Evolutionary conservation across 2,329 filamentous ascomycete genomes (phyloP), one percentile per base, ranked within the genome.

Genomic region (Ascocoryne sarcoides): DNA sequence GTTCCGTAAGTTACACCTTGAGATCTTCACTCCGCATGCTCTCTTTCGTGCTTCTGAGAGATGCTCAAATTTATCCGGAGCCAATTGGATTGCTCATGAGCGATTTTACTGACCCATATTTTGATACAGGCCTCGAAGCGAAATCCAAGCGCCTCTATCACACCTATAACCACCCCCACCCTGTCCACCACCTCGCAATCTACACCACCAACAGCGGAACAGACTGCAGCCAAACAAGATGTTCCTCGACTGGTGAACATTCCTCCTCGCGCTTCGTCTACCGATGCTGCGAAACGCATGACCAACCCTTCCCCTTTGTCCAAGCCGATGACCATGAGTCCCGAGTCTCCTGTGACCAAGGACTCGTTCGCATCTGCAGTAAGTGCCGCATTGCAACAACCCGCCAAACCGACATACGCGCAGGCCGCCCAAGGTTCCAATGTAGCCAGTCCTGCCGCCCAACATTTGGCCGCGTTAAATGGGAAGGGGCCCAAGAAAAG

Each of bases 391-490:
- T 46, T 58, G 5, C 56, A 57, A 36, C 41, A 54, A 19, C 55
- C 55, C 37, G 34, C 51, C 5, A 56, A 55, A 36, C 48, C 55
- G 35, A 53, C 54, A 37, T 47, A 52, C 34, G 52, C 58, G 37
- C 54, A 56, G 40, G 53, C 57, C 49, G 52, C 57, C 30, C 56
- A 58, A 40, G 51, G 54, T 10, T 51, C 57, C 43, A 62, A 60
- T 49, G 55, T 56, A 48, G 55, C 54, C 47, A 65, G 66, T 39
- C 79, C 84, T 34, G 90, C 90, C 15, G 82, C 84, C 10, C 82
- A 87, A 61, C 87, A 93, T 42, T 73, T 96, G 29, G 79, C 84
- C 33, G 87, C 89, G n/a, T 71, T 96, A 41, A 90, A 82, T 45
- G 84, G 90, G 51, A 90, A 84, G 58, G 85, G 86, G 39, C 69